Evolutionary conservation across 2,329 filamentous ascomycete species (phyloP).

Genomic region (Bipolaris gigantea): DNA sequence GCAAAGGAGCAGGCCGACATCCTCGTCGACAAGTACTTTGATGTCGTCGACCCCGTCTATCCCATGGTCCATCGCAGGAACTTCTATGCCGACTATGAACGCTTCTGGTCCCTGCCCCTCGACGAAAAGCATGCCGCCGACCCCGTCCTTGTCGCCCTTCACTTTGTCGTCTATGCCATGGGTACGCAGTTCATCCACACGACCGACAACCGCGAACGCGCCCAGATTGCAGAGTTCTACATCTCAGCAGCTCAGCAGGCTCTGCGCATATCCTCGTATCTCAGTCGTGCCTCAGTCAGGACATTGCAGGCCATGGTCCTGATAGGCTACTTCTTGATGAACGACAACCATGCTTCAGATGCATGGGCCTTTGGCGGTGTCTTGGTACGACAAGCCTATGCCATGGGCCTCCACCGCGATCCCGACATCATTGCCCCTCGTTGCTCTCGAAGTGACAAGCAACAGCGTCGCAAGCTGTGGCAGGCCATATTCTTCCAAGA

Average conservation of each 20-base stretch:
- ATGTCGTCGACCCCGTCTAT: constrained; percentile 75
- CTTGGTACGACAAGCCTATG: constrained; percentile 75
- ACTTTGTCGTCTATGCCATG: constrained; percentile 76
- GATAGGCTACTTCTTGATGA: constrained; percentile 82
- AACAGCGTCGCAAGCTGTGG: constrained; percentile 78
- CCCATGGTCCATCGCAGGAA: constrained; percentile 76
- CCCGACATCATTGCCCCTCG: constrained; percentile 71
- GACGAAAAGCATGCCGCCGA: constrained; percentile 65
- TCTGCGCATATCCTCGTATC: constrained; percentile 72
- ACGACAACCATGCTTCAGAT: constrained; percentile 81
- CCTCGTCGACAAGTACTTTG: constrained; percentile 58
- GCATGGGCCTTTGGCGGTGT: constrained; percentile 82
- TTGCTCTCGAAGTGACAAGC: constrained; percentile 71
- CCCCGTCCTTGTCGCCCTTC: constrained; percentile 69
- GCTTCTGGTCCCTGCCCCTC: constrained; percentile 68
- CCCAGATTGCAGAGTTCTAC: constrained; percentile 79
- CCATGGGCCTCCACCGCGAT: constrained; percentile 78
- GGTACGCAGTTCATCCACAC: constrained; percentile 75
- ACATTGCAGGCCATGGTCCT: constrained; percentile 81
- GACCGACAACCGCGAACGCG: constrained; percentile 61
- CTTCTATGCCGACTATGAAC: constrained; percentile 77
- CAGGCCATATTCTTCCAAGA: constrained; percentile 80
- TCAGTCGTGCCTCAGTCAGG: constrained; percentile 71
- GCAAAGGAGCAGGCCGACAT: constrained; percentile 76
- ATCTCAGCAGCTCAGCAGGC: constrained; percentile 79